A percentile compares a stretch with the other conserved stretches of the same genome.
Conservation (phyloP, 2,329 filamentous ascomycete species). For the Ilyonectria mors-panacis region DNA sequence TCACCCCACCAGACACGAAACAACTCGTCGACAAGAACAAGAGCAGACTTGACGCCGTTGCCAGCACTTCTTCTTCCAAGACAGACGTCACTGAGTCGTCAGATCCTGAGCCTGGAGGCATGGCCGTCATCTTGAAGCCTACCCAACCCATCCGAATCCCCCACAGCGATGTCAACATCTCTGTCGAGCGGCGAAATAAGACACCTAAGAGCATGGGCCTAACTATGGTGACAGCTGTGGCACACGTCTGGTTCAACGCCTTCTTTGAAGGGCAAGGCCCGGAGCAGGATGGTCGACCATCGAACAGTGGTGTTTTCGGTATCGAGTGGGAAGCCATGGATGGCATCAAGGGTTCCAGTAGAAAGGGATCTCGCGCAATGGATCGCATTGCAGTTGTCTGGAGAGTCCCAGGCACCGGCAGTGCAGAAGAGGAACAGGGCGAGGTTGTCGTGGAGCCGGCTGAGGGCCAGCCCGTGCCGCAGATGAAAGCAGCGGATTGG, state of each 20-base stretch:
- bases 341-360: slow-evolving; percentile 90
- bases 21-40: slow-evolving; percentile 42
- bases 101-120: slow-evolving; percentile 71
- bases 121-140: slow-evolving; percentile 85
- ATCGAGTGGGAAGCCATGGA: slow-evolving; percentile 82
- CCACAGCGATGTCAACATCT: slow-evolving; percentile 90
- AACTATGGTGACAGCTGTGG: slow-evolving; percentile 92
- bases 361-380: slow-evolving; percentile 85
- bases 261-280: slow-evolving; percentile 90
- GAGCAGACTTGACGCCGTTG: slow-evolving; percentile 33
- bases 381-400: slow-evolving; percentile 90
- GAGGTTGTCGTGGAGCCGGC: slow-evolving; percentile 72
- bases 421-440: slow-evolving; percentile 63
- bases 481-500: slow-evolving; percentile 83
- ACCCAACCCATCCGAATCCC: slow-evolving; percentile 77
- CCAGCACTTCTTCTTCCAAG: slow-evolving; percentile 35
- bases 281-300: slow-evolving; percentile 75
- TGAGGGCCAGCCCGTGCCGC: slow-evolving; percentile 77
- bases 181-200: slow-evolving; percentile 88
- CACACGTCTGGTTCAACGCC: slow-evolving; percentile 97
- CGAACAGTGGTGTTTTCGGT: slow-evolving; percentile 75
- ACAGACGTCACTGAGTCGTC: slow-evolving; percentile 42
- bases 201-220: slow-evolving; percentile 82
- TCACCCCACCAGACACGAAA: slow-evolving; percentile 41
- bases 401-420: slow-evolving; percentile 64